Conservation (phyloP, 2,329 filamentous ascomycete genomes). For the Chrysoporthe cubensis region DNA sequence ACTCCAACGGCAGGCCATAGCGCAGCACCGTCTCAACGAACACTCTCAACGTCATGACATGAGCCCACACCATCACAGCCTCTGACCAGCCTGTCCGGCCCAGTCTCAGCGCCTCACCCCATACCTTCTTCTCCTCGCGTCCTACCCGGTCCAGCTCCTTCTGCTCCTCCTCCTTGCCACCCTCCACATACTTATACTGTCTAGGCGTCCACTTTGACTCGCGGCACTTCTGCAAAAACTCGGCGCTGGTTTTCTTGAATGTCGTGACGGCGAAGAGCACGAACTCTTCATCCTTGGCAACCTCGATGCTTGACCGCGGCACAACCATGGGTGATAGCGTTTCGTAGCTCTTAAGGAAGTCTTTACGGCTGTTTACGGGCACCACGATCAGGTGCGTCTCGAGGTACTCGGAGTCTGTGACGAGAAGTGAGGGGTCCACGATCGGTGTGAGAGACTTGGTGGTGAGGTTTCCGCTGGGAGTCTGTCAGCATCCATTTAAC, state of each 20-base stretch:
- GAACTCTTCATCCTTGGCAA: slow-evolving; percentile 89
- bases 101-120: slow-evolving; percentile 86
- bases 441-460: slow-evolving; percentile 93
- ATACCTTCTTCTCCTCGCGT: slow-evolving; percentile 87
- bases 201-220: slow-evolving; percentile 94
- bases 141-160: slow-evolving; percentile 81
- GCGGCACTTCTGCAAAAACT: slow-evolving; percentile 90
- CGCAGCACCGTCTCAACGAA: slow-evolving; percentile 98
- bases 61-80: slow-evolving; percentile 93
- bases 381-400: slow-evolving; percentile 94
- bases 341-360: slow-evolving; percentile 89
- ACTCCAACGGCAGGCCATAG: slow-evolving; percentile 90
- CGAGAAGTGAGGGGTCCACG: slow-evolving; percentile 77
- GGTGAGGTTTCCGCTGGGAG: slow-evolving; percentile 79
- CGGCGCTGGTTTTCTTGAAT: slow-evolving; percentile 87
- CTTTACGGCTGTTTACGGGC: slow-evolving; percentile 77
- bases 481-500: slow-evolving; percentile 15
- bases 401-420: slow-evolving; percentile 93
- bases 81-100: slow-evolving; percentile 94
- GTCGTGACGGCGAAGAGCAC: slow-evolving; percentile 84
- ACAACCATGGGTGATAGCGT: slow-evolving; percentile 90
- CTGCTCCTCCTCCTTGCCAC: slow-evolving; percentile 85
- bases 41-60: slow-evolving; percentile 86
- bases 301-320: slow-evolving; percentile 78
- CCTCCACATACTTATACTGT: slow-evolving; percentile 91